Percentiles rank a stretch among this genome's conserved stretches.
phyloP scores from a whole-genome alignment of 345 rosid species.

The Citrus glauca region DNA sequence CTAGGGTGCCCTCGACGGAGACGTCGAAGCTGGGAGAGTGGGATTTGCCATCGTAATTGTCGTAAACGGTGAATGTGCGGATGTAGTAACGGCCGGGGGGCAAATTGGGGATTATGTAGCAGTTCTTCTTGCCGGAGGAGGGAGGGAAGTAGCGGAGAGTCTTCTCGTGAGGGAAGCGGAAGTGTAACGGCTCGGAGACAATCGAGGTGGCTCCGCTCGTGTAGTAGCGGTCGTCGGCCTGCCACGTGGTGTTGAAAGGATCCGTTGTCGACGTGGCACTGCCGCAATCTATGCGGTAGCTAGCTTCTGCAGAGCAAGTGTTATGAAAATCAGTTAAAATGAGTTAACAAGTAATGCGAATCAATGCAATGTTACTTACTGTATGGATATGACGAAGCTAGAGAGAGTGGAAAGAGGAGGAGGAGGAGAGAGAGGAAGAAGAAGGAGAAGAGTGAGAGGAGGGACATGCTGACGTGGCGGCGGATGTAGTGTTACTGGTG shows the following conservation, averaged over 20 bases:
- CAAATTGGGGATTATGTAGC: slow-evolving; percentile 71
- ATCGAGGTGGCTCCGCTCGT: slow-evolving; percentile 62
- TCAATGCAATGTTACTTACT: slow-evolving; percentile 6
- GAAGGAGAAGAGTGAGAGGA: slow-evolving; percentile 18
- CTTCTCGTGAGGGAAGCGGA: slow-evolving; percentile 61
- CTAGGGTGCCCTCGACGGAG: slow-evolving; percentile 87
- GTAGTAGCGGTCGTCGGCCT: slow-evolving; percentile 79
- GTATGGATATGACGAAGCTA: slow-evolving; percentile 25
- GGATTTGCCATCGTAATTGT: slow-evolving; percentile 88
- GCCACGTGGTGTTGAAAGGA: slow-evolving; percentile 73
- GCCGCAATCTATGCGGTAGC: slow-evolving; percentile 86
- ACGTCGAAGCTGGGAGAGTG: slow-evolving; percentile 83
- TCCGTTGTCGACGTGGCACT: slow-evolving; percentile 49
- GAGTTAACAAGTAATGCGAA: neutral
- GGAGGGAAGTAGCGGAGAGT: slow-evolving; percentile 84
- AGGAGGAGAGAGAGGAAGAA: slow-evolving; percentile 16
- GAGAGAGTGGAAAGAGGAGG: slow-evolving; percentile 5
- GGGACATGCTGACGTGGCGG: slow-evolving; percentile 15
- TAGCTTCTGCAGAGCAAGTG: slow-evolving; percentile 34
- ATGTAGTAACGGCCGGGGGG: slow-evolving; percentile 79
- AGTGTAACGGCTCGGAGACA: slow-evolving; percentile 90
- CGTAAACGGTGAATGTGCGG: slow-evolving; percentile 94
- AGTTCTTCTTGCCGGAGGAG: slow-evolving; percentile 91
- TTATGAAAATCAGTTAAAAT: neutral
- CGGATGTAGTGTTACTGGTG: neutral